These are phyloP conservation scores for Microthlaspi erraticum DNA, from an alignment of 345 rosid species.

Conservation along the genomic window DNA sequence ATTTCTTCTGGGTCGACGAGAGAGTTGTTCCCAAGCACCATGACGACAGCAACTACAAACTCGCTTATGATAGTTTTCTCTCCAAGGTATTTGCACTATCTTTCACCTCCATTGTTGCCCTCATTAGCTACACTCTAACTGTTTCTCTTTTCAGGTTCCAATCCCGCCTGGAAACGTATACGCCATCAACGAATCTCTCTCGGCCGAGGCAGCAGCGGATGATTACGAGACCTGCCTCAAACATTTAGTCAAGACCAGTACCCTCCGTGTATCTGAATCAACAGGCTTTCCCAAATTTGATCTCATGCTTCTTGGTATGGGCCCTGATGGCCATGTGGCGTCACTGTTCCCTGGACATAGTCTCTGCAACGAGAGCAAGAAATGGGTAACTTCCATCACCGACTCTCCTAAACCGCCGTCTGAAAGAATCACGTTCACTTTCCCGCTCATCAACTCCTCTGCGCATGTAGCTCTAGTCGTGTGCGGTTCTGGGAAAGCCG, in stretches of 20 bases:
- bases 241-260: slow-evolving; percentile 52
- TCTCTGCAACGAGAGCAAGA: slow-evolving; percentile 65
- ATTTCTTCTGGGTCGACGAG: slow-evolving; percentile 93
- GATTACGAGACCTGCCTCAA: slow-evolving; percentile 80
- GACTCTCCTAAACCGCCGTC: slow-evolving; percentile 93
- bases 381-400: slow-evolving; percentile 73
- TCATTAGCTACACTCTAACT: not conserved
- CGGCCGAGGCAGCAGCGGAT: slow-evolving; percentile 86
- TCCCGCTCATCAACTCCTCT: slow-evolving; percentile 86
- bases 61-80: slow-evolving; percentile 73
- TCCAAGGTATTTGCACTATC: slow-evolving; percentile 54
- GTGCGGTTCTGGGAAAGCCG: slow-evolving; percentile 72
- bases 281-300: slow-evolving; percentile 83
- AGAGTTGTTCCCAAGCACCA: slow-evolving; percentile 92
- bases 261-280: slow-evolving; percentile 51
- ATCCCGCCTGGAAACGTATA: slow-evolving; percentile 68
- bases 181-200: slow-evolving; percentile 75
- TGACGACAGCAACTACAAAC: slow-evolving; percentile 84
- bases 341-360: slow-evolving; percentile 82
- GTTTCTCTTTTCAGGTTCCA: slow-evolving; percentile 52
- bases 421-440: slow-evolving; percentile 81
- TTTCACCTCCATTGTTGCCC: not conserved
- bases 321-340: slow-evolving; percentile 92
- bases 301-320: slow-evolving; percentile 88
- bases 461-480: slow-evolving; percentile 74